These are phyloP conservation scores for Penicillium sp. DNA, from an alignment of 2,329 filamentous ascomycete species.

Conservation along the genomic window DNA sequence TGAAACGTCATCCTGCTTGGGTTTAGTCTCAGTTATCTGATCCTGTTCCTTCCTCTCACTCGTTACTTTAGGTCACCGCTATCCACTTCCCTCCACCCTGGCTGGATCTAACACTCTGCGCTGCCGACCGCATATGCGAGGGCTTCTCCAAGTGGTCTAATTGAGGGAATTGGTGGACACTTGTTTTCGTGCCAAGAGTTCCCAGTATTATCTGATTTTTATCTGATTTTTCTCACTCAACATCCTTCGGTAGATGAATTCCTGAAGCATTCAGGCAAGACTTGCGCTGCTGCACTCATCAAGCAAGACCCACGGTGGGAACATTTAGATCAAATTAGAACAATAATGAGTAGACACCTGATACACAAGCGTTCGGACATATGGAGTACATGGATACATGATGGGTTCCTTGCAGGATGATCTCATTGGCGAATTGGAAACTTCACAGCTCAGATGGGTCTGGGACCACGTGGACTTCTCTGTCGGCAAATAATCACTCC, in stretches of 20 bases:
- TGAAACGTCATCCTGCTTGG: constrained; percentile 20
- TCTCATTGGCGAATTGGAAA: constrained; percentile 2
- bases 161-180: constrained; percentile 4
- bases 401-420: background rate
- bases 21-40: constrained; percentile 27
- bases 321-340: background rate
- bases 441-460: background rate
- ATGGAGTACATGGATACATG: background rate
- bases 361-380: no score
- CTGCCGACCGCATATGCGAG: constrained; percentile 13
- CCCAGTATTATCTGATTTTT: constrained; percentile 8
- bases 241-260: background rate
- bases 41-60: constrained; percentile 21
- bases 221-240: constrained; percentile 4
- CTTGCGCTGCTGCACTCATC: background rate
- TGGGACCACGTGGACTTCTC: background rate
- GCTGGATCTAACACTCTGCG: constrained; percentile 13
- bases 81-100: constrained; percentile 26
- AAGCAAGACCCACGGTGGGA: background rate
- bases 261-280: background rate
- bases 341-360: background rate
- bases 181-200: background rate
- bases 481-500: background rate
- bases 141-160: constrained; percentile 1
- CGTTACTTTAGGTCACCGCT: constrained; percentile 15